Evolutionary conservation across 306 rosid genomes (phyloP).

Genomic region (Cicer yamashitae): DNA sequence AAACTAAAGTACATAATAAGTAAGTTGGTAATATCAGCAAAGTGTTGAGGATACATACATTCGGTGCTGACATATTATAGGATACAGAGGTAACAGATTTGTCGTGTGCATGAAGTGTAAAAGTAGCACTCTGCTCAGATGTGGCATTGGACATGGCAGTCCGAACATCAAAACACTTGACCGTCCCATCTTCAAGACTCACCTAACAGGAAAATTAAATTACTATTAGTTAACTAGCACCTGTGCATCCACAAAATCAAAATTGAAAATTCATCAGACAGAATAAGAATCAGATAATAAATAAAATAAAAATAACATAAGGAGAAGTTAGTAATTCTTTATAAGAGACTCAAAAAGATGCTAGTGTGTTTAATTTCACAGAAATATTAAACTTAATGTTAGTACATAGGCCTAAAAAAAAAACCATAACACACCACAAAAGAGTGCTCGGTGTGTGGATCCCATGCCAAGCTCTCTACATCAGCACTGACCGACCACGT

Average conservation of each 20-base stretch:
- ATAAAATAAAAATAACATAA: background rate
- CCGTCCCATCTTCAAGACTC: constrained; percentile 89
- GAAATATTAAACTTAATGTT: background rate
- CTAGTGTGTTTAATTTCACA: background rate
- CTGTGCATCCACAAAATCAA: constrained; percentile 7
- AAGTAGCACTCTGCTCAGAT: constrained; percentile 64
- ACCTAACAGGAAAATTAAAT: constrained; percentile 59
- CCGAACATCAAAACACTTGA: constrained; percentile 86
- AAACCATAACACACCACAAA: constrained; percentile 72
- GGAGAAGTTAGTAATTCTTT: background rate
- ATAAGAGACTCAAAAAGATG: background rate
- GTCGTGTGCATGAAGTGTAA: constrained; percentile 93
- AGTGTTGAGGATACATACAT: constrained; percentile 58
- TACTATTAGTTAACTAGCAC: constrained; percentile 20
- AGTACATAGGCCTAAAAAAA: constrained; percentile 32
- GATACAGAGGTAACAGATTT: constrained; percentile 76
- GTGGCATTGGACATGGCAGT: constrained; percentile 59
- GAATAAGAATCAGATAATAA: constrained; percentile 13
- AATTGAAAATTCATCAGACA: constrained; percentile 18
- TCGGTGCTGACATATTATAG: constrained; percentile 71
- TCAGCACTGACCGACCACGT: constrained; percentile 80
- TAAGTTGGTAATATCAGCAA: constrained; percentile 15
- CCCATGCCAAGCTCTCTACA: constrained; percentile 97
- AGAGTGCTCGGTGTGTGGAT: constrained; percentile 80
- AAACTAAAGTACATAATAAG: constrained; percentile 37